Evolutionary conservation across 179 eudicot species (phyloP).

Genomic region (Amaranthus tricolor): DNA sequence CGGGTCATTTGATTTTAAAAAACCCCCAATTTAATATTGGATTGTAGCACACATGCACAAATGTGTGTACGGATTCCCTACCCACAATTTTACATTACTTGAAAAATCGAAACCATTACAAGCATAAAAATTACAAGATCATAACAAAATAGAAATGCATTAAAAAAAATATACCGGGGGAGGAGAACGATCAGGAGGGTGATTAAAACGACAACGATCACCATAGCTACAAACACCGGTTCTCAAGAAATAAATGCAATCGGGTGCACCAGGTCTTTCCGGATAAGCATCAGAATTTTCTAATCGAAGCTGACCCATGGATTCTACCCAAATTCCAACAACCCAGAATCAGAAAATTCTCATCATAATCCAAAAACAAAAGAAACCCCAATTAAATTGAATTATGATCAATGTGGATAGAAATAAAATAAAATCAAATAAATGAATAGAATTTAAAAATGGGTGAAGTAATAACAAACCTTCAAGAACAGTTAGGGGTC

Average conservation of each 20-base stretch:
- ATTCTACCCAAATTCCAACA: constrained; percentile 42
- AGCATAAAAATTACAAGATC: constrained; percentile 1
- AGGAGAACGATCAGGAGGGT: constrained; percentile 59
- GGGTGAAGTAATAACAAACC: constrained; percentile 36
- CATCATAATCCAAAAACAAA: background rate
- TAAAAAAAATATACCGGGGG: constrained; percentile 1
- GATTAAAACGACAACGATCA: constrained; percentile 88
- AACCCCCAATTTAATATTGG: no score
- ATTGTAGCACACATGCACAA: no score
- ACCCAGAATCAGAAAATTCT: background rate
- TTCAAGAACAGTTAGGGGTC: constrained; percentile 56
- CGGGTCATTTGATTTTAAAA: no score
- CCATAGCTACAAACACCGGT: constrained; percentile 90
- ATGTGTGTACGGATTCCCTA: no score
- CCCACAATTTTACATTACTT: background rate
- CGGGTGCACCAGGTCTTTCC: constrained; percentile 73
- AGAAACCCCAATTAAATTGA: constrained; percentile 17
- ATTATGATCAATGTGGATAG: constrained; percentile 8
- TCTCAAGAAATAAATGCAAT: constrained; percentile 69
- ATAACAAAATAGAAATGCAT: background rate
- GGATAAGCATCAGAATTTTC: constrained; percentile 59
- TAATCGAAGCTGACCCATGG: constrained; percentile 72
- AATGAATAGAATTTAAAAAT: background rate
- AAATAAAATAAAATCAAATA: constrained; percentile 17
- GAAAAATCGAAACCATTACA: constrained; percentile 1